Base-by-base conservation (phyloP, 371 early-diverging fungal species). In the Rhizopus delemar region DNA sequence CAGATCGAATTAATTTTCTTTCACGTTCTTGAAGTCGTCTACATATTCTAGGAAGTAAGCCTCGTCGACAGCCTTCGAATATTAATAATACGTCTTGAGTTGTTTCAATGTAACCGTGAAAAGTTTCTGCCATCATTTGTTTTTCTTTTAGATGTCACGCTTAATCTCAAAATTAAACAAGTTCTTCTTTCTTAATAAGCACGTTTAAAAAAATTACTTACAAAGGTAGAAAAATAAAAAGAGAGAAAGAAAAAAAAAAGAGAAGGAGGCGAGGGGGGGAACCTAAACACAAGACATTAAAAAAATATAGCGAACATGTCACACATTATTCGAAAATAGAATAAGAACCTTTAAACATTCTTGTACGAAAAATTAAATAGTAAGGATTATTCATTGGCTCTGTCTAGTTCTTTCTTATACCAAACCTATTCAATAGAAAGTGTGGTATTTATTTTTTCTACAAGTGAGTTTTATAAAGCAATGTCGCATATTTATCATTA, bases 61-160 rank as follows among this genome's bases (percentile, higher is more conserved):
- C 85, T 45, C 76, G 68, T 61, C 87, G 83, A 60, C 89, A 89
- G 0, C 89, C 91, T 72, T 92, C 91, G 55, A 92, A 86, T 12
- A 92, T 68, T 39, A 90, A 73, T 29, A 90, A 75, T 2, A 88
- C 88, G 62, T 92, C 92, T 66, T 82, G 80, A 0, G 90, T 83
- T 2, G 90, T 83, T 59, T 88, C 84, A 50, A 92, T 78, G 57
- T 79, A 84, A 6, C 91, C 91, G 64, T 79, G 78, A 66, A 86
- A 90, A 11, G 88, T 86, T 52, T 86, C 87, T 43, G 74, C 58
- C 59, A 79, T 73, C 28, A 1, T 66, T 57, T 67, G 67, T 73
- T 5, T 45, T 28, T 16, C 39, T 57, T 7, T 56, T 38, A 38
- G 9, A 32, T 29, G 48, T 49, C 31, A 31, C 32, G 32, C 32